These are phyloP conservation scores for Camellia sinensis DNA, from an alignment of 148 eudicot species.

Conservation along the genomic window DNA sequence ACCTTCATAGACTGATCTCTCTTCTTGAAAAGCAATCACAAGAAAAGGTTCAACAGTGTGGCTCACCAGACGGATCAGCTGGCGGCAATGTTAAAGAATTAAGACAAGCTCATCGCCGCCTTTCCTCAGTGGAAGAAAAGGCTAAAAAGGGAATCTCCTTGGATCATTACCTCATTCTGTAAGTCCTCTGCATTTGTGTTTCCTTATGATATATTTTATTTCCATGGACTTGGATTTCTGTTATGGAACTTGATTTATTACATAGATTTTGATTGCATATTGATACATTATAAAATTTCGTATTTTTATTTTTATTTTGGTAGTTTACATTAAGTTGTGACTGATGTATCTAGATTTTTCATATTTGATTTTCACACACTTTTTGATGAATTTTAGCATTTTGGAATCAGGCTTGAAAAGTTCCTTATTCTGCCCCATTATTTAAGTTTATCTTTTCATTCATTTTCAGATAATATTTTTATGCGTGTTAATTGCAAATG, in stretches of 20 bases:
- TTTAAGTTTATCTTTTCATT: background rate
- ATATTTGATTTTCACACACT: background rate
- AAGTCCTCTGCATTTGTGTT: conserved; percentile 31
- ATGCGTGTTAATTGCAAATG: background rate
- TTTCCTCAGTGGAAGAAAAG: conserved; percentile 61
- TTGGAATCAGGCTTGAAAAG: background rate
- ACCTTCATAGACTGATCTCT: conserved; percentile 57
- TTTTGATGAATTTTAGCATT: conserved; percentile 1
- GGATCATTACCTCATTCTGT: conserved; percentile 82
- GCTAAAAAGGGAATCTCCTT: conserved; percentile 56
- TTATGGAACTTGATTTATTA: background rate
- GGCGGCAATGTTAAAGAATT: conserved; percentile 51
- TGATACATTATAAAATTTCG: background rate
- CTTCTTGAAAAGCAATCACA: conserved; percentile 57
- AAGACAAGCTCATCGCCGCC: conserved; percentile 54
- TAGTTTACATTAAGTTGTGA: background rate
- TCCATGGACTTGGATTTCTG: background rate
- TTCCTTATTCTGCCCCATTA: background rate
- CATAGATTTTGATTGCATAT: background rate
- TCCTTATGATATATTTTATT: conserved; percentile 13
- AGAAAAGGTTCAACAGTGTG: conserved; percentile 43
- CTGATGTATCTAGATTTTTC: background rate
- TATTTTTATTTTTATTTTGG: background rate
- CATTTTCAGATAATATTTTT: background rate
- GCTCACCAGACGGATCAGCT: conserved; percentile 25